Percentiles rank a stretch among this genome's conserved stretches.
Conservation (phyloP, 2,329 filamentous ascomycete genomes). For the Alternaria gaisen region DNA sequence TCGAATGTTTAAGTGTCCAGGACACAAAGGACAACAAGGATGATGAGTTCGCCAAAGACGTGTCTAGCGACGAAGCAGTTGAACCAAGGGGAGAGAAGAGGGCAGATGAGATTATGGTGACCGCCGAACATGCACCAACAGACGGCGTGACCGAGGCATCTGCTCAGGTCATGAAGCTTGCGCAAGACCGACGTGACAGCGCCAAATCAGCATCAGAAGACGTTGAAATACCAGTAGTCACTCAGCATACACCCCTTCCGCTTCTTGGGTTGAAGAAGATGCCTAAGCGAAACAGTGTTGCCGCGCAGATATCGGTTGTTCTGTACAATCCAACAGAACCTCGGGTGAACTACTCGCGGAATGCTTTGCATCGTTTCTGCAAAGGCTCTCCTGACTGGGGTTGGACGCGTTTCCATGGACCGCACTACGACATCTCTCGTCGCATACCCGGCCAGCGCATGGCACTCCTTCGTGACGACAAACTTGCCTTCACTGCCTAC, state of each 20-base stretch:
- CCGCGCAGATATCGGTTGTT: slow-evolving; percentile 69
- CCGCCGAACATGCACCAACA: not conserved
- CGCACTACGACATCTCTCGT: slow-evolving; percentile 65
- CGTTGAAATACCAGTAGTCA: slow-evolving; percentile 17
- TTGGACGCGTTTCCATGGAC: slow-evolving; percentile 69
- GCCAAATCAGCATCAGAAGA: slow-evolving; percentile 7
- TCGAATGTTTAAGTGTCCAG: slow-evolving; percentile 66
- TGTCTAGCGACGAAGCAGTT: not conserved
- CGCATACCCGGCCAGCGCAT: slow-evolving; percentile 67
- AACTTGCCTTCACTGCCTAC: slow-evolving; percentile 68
- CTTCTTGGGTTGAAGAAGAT: slow-evolving; percentile 44
- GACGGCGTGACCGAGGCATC: not conserved
- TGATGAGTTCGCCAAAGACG: slow-evolving; percentile 7
- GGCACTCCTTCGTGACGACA: slow-evolving; percentile 68
- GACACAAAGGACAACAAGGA: slow-evolving; percentile 22
- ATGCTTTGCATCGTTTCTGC: slow-evolving; percentile 68
- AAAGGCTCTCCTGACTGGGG: slow-evolving; percentile 68
- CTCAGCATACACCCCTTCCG: slow-evolving; percentile 50
- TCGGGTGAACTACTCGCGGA: slow-evolving; percentile 64
- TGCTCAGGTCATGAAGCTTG: not conserved
- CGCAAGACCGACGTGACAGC: slow-evolving; percentile 7
- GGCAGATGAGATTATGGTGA: not conserved
- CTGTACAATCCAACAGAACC: slow-evolving; percentile 71
- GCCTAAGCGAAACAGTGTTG: slow-evolving; percentile 55
- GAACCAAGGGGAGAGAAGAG: not conserved